Evolutionary conservation across 495 filamentous ascomycete genomes (phyloP).

Genomic region (Aspergillus egyptiacus): DNA sequence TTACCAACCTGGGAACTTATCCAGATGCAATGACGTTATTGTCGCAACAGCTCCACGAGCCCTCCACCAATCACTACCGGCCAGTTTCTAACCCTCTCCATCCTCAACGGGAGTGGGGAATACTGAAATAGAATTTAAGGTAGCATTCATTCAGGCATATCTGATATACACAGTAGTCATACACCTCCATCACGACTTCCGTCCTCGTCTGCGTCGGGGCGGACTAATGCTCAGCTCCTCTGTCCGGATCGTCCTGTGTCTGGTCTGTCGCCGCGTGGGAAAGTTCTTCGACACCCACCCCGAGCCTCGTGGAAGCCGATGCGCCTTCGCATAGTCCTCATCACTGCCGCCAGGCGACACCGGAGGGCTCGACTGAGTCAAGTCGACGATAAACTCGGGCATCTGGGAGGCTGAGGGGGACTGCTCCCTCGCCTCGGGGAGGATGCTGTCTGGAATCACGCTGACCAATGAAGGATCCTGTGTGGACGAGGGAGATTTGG

Average conservation of each 20-base stretch:
- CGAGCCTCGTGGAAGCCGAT: constrained; percentile 26
- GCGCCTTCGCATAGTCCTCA: constrained; percentile 26
- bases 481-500: not conserved
- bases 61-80: constrained; percentile 1
- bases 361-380: constrained; percentile 38
- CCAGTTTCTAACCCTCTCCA: not conserved
- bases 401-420: constrained; percentile 19
- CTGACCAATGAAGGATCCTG: constrained; percentile 11
- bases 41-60: not conserved
- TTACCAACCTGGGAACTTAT: too few species aligned
- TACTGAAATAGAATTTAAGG: not conserved
- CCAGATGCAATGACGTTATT: not conserved
- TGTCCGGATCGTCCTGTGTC: constrained; percentile 1
- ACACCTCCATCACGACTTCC: not conserved
- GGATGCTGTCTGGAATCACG: constrained; percentile 7
- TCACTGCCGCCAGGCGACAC: constrained; percentile 26
- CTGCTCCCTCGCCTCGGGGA: not conserved
- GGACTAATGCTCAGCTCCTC: constrained; percentile 21
- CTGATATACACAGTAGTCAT: not conserved
- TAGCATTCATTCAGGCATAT: not conserved
- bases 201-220: not conserved
- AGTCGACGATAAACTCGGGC: constrained; percentile 33
- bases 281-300: constrained; percentile 35
- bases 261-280: constrained; percentile 16
- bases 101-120: not conserved